phyloP scores from a whole-genome alignment of 805 yeast genomes.

The Starmerella bombi region DNA sequence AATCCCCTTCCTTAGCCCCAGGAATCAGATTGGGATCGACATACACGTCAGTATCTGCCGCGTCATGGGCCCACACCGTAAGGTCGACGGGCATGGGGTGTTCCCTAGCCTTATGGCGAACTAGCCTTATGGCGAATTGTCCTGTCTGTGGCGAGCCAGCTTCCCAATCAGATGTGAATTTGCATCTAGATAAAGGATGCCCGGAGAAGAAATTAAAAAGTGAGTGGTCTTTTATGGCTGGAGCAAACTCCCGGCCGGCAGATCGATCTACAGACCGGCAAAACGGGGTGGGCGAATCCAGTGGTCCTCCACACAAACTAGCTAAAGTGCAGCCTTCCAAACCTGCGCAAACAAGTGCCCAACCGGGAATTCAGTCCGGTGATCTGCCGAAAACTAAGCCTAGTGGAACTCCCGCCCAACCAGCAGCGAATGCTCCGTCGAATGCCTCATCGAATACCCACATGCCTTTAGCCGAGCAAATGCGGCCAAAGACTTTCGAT shows the following conservation, averaged over 20 bases:
- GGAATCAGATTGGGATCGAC: conserved; percentile 48
- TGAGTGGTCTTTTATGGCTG: neutral
- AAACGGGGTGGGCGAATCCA: no score
- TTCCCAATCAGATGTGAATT: conserved; percentile 24
- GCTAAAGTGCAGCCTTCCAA: no score
- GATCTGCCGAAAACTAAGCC: no score
- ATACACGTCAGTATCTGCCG: conserved; percentile 46
- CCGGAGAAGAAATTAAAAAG: conserved; percentile 10
- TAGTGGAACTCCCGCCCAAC: no score
- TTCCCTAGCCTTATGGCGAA: conserved; percentile 11
- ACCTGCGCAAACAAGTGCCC: no score
- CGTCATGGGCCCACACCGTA: conserved; percentile 47
- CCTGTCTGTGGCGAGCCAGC: conserved; percentile 26
- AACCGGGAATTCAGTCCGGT: no score
- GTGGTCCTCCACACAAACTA: no score
- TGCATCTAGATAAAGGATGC: conserved; percentile 28
- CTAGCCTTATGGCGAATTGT: conserved; percentile 20
- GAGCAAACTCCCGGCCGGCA: no score
- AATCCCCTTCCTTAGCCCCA: conserved; percentile 57
- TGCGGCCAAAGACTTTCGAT: conserved; percentile 60
- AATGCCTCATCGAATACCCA: no score
- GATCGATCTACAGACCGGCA: no score
- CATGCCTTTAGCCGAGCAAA: conserved; percentile 61
- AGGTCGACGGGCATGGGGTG: conserved; percentile 3
- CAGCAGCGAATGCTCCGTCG: no score